Evolutionary conservation across 805 yeast species (phyloP), one percentile per base, ranked within the genome.

Genomic region (Alloascoidea hylecoeti): DNA sequence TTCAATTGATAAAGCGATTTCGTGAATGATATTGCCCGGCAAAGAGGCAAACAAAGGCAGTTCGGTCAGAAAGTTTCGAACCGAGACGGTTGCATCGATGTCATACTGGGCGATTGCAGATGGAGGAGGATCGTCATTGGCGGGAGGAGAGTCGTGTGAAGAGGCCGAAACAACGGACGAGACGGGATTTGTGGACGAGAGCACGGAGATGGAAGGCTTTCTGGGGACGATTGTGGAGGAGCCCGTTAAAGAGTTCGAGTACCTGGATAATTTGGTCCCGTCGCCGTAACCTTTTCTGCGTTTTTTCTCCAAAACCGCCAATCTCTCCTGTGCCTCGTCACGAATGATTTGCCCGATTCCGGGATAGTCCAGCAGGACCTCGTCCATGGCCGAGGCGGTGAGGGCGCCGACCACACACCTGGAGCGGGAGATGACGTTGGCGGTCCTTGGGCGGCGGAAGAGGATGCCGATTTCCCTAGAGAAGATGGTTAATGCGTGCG

Each of bases 271-370:
- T n/a, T 23, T 23, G n/a, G n/a, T 9, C n/a, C 30, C 30, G 30
- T 9, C 30, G n/a, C 30, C 30, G 13, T 9, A 23, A 23, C 30
- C 30, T n/a, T 42, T 34, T 54, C 38, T 51, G 56, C 39, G 68
- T 48, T 73, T 64, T 52, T 78, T 75, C 38, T 76, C 83, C 46
- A 70, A 77, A 74, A 77, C 71, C 3, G 80, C 78, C 42, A 80
- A 56, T 38, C 89, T 61, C 51, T 79, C 86, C 49, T 80, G 86
- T 2, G 85, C 88, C 49, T 80, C 89, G 51, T 80, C 84, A 43
- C 88, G 60, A 34, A 80, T 78, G 36, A 75, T 62, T 41, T 82
- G 58, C 50, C 79, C 88, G 32, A 80, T 70, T 2, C 57, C 52
- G 0, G 89, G 88, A 51, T 71, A 78, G 40, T 66, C 68, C 1